phyloP scores from a whole-genome alignment of 192 early-diverging fungal species.

The Backusella morwellensis region DNA sequence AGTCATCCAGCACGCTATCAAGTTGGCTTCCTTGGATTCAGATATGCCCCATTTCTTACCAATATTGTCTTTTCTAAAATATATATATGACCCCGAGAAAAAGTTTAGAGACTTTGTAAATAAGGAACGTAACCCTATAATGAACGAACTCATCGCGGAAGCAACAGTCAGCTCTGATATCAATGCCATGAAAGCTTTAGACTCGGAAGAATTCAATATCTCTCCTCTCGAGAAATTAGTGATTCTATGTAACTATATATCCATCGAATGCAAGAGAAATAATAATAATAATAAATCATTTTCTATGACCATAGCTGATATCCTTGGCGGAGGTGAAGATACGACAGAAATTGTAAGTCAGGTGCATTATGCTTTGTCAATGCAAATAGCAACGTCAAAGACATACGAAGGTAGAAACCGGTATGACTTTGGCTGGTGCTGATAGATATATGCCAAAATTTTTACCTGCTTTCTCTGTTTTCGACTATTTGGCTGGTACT shows the following conservation, averaged over 20 bases:
- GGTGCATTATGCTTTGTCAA: too few relatives aligned
- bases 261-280: not conserved
- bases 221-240: not conserved
- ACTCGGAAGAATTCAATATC: not conserved
- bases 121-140: not conserved
- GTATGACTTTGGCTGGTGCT: constrained; percentile 1
- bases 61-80: too few relatives aligned
- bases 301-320: not conserved
- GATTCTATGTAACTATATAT: not conserved
- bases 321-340: constrained; percentile 9
- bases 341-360: not conserved
- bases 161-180: not conserved
- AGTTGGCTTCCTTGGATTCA: too few relatives aligned
- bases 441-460: not conserved
- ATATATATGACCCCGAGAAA: not conserved
- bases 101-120: not conserved
- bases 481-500: constrained; percentile 2
- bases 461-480: not conserved
- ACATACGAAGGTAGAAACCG: not conserved
- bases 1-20: too few relatives aligned
- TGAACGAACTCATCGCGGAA: not conserved
- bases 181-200: not conserved
- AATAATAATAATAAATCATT: too few relatives aligned
- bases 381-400: too few relatives aligned
- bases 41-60: too few relatives aligned